phyloP scores from a whole-genome alignment of 106 monocot genomes.

The Dendrobium nobile region DNA sequence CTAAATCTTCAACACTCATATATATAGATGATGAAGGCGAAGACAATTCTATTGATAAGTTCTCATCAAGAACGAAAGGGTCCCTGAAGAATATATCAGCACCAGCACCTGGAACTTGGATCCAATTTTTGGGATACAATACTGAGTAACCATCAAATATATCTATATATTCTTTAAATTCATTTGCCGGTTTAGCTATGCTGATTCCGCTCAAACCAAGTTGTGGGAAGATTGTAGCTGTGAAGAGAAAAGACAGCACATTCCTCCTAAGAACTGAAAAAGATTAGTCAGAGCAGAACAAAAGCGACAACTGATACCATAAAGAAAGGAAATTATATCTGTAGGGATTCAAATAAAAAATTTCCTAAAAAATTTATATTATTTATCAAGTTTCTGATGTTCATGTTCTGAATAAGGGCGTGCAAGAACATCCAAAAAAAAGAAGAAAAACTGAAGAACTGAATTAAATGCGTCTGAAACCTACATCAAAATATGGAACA shows the following conservation, averaged over 20 bases:
- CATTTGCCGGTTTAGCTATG: slow-evolving; percentile 35
- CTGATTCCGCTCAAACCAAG: slow-evolving; percentile 9
- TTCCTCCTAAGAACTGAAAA: slow-evolving; percentile 72
- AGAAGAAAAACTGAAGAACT: no score
- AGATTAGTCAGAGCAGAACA: not conserved
- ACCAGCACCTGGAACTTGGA: slow-evolving; percentile 86
- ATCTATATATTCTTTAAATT: slow-evolving; percentile 71
- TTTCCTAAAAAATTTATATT: not conserved
- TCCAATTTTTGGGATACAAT: slow-evolving; percentile 83
- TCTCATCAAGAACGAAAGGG: slow-evolving; percentile 84
- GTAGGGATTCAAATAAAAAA: not conserved
- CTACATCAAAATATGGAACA: no score
- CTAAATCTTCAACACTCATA: slow-evolving; percentile 77
- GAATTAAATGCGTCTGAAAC: no score
- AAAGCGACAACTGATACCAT: not conserved
- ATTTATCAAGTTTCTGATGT: not conserved
- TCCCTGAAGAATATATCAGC: slow-evolving; percentile 91
- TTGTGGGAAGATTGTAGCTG: slow-evolving; percentile 38
- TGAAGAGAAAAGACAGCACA: slow-evolving; percentile 37
- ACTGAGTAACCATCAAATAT: slow-evolving; percentile 89
- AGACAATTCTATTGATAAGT: slow-evolving; percentile 77
- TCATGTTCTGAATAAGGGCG: not conserved
- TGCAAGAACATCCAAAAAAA: no score
- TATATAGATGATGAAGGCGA: slow-evolving; percentile 95
- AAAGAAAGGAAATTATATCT: not conserved